Base-by-base conservation (phyloP, 23 red algal genomes). In the Cyanidioschyzon merolae region DNA sequence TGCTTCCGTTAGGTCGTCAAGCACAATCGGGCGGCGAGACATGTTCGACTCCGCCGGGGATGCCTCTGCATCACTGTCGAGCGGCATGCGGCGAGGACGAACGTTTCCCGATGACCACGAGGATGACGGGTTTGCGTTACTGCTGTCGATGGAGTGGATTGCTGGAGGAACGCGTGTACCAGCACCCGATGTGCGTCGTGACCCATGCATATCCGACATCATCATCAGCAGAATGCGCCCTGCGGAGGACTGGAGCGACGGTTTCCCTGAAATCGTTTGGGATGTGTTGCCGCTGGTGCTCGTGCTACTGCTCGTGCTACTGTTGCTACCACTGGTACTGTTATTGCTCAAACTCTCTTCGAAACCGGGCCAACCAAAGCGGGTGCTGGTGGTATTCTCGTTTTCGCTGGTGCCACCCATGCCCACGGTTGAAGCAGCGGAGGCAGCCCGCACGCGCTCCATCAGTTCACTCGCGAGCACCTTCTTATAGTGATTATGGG, bases 401-500 rank as follows among this genome's bases (percentile, higher is more conserved):
- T 54, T 21, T 15, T 54, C 45, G 45, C 12, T 21, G 7, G 45
- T 15, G 45, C 45, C 21, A 21, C 45, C 45, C 12, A 54, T 21
- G 12, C 45, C 45, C 31, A 85, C 76, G 16, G 86, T 32, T 50
- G 86, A 36, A 37, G 87, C 77, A 16, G 79, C 87, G 0, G 80
- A 74, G 74, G 79, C 38, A n/a, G 80, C 80, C 1, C 80, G 80
- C 2, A 39, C 24, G 67, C 39, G 38, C 15, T 77, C 58, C 0
- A 63, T 39, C 12, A 75, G 36, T 37, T 82, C 84, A 68, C 58
- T 68, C 0, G 57, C 34, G 39, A 68, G 38, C 25, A 96, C 92
- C 31, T 87, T 63, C 38, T 96, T 96, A 80, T 96, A 96, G 50
- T 96, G 92, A 39, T 86, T 96, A 75, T 96, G 87, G 40, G 88